A percentile compares a stretch with the other conserved stretches of the same genome.
Conservation (phyloP, 768 basidiomycete species). For the Tricholoma furcatifolium region DNA sequence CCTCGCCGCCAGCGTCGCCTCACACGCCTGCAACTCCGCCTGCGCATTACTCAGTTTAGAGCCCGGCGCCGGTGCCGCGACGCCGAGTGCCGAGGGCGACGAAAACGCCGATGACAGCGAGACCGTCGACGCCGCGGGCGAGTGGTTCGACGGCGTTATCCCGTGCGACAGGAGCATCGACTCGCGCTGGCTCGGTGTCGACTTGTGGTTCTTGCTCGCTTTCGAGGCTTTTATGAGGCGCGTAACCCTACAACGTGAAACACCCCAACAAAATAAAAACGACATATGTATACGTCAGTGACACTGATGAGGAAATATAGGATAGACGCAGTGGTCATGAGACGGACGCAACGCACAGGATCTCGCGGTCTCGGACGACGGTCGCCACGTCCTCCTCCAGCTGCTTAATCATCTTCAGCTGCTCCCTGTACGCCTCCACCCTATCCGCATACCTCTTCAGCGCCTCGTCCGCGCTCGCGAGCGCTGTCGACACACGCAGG, state of each 20-base stretch:
- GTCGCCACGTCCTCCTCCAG: conserved; percentile 74
- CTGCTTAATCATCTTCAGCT: conserved; percentile 56
- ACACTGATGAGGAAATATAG: too few relatives aligned
- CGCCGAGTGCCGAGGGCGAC: conserved; percentile 19
- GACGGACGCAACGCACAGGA: conserved; percentile 54
- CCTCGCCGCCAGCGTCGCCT: conserved; percentile 66
- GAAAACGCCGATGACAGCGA: conserved; percentile 34
- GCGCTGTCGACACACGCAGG: conserved; percentile 52
- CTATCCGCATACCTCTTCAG: conserved; percentile 57
- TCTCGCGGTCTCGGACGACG: conserved; percentile 74
- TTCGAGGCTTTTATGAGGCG: conserved; percentile 80
- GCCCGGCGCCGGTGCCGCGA: conserved; percentile 20
- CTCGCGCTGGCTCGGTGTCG: conserved; percentile 31
- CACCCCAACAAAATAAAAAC: too few relatives aligned
- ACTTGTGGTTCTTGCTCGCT: conserved; percentile 39
- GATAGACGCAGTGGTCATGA: too few relatives aligned
- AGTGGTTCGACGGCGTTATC: conserved; percentile 23
- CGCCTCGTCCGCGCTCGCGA: conserved; percentile 69
- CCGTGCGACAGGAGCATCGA: conserved; percentile 29
- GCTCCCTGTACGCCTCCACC: conserved; percentile 65
- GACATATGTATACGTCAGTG: too few relatives aligned
- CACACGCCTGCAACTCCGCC: conserved; percentile 79
- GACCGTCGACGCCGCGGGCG: conserved; percentile 40
- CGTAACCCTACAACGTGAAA: conserved; percentile 70
- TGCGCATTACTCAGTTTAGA: conserved; percentile 69